Percentiles rank a stretch among this genome's conserved stretches.
Evolutionary conservation across 345 rosid genomes (phyloP).

Genomic region (Raphanus raphanistrum): DNA sequence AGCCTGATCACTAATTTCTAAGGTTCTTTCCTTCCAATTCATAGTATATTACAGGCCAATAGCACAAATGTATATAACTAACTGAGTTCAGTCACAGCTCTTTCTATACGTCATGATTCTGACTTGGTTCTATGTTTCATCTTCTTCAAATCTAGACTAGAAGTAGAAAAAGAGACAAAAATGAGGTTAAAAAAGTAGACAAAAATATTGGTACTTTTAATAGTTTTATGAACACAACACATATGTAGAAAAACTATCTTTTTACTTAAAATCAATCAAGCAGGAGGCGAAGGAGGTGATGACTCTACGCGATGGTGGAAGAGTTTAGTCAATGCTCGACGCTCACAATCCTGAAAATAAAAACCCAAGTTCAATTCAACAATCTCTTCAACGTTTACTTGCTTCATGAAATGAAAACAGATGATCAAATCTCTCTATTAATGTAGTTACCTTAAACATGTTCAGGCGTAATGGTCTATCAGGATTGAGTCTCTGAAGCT

Average conservation of each 20-base stretch:
- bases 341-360: slow-evolving; percentile 75
- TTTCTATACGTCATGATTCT: no score
- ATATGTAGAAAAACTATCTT: slow-evolving; percentile 2
- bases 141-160: slow-evolving; percentile 18
- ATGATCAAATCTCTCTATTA: not conserved
- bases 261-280: slow-evolving; percentile 46
- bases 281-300: slow-evolving; percentile 39
- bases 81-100: not conserved
- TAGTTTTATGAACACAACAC: not conserved
- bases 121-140: slow-evolving; percentile 20
- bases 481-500: slow-evolving; percentile 73
- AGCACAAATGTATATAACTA: no score
- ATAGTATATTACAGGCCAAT: no score
- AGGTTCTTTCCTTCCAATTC: no score
- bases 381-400: not conserved
- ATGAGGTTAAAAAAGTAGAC: not conserved
- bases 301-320: slow-evolving; percentile 57
- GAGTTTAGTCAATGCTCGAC: slow-evolving; percentile 65
- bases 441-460: slow-evolving; percentile 76
- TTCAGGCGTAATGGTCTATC: slow-evolving; percentile 63
- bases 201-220: not conserved
- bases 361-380: slow-evolving; percentile 10
- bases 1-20: no score
- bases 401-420: not conserved
- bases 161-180: not conserved